Evolutionary conservation across 805 yeast genomes (phyloP).

Genomic region (Saccharomycopsis schoenii): DNA sequence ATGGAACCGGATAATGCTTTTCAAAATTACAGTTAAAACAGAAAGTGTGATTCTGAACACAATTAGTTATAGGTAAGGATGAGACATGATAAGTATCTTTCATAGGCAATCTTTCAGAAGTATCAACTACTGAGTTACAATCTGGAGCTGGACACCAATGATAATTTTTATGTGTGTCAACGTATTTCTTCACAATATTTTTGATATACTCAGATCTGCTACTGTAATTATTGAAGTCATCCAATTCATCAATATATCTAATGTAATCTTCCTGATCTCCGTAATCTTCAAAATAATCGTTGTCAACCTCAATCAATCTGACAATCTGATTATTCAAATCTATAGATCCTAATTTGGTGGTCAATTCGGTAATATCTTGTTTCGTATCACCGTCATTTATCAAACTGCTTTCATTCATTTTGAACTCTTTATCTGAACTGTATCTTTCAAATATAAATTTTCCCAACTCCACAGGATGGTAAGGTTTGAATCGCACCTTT

Average conservation of each 20-base stretch:
- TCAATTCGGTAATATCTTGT: neutral
- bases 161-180: slow-evolving; percentile 40
- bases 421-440: neutral
- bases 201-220: slow-evolving; percentile 11
- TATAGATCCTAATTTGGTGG: neutral
- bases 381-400: neutral
- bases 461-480: slow-evolving; percentile 10
- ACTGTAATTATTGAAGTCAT: slow-evolving; percentile 12
- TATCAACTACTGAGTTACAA: slow-evolving; percentile 50
- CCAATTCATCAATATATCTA: slow-evolving; percentile 6
- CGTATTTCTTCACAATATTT: slow-evolving; percentile 32
- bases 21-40: slow-evolving; percentile 70
- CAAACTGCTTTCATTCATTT: neutral
- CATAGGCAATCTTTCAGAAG: slow-evolving; percentile 24
- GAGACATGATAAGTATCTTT: slow-evolving; percentile 22
- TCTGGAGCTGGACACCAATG: slow-evolving; percentile 85
- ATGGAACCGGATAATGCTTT: slow-evolving; percentile 80
- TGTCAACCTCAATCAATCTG: neutral
- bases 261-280: slow-evolving; percentile 10
- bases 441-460: slow-evolving; percentile 3
- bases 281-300: slow-evolving; percentile 3
- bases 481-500: neutral
- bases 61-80: slow-evolving; percentile 58
- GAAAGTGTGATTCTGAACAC: slow-evolving; percentile 58
- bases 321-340: neutral